phyloP scores from a whole-genome alignment of 768 basidiomycete species.

The Serendipita sp. region DNA sequence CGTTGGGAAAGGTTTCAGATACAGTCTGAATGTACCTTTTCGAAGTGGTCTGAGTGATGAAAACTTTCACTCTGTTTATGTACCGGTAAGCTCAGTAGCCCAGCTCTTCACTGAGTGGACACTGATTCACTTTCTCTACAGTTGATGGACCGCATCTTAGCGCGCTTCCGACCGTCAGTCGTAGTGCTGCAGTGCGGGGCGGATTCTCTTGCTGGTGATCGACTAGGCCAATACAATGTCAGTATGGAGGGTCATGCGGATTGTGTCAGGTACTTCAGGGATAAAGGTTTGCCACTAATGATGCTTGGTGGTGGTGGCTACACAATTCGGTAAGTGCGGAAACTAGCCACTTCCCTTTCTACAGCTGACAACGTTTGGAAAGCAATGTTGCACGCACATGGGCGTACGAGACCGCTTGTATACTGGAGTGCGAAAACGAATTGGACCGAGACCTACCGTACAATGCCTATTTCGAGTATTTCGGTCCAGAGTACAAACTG shows the following conservation, averaged over 20 bases:
- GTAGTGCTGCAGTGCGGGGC: constrained; percentile 91
- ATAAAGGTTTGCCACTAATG: constrained; percentile 71
- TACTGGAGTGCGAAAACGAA: constrained; percentile 67
- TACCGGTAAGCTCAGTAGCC: constrained; percentile 45
- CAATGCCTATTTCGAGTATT: constrained; percentile 93
- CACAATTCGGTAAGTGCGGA: constrained; percentile 37
- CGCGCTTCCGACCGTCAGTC: constrained; percentile 73
- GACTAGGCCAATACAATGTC: constrained; percentile 89
- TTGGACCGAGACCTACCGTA: constrained; percentile 67
- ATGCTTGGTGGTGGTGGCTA: constrained; percentile 93
- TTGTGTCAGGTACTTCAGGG: constrained; percentile 74
- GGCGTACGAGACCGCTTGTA: constrained; percentile 94
- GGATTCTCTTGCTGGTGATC: constrained; percentile 89
- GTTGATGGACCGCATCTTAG: constrained; percentile 74
- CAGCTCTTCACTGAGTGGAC: not conserved
- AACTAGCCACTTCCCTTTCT: not conserved
- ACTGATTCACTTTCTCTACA: constrained; percentile 16
- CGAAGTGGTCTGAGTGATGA: constrained; percentile 92
- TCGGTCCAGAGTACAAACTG: constrained; percentile 83
- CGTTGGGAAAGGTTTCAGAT: constrained; percentile 66
- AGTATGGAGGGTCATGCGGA: constrained; percentile 90
- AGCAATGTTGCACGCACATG: constrained; percentile 91
- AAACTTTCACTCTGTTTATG: constrained; percentile 72
- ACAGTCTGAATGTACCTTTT: constrained; percentile 83
- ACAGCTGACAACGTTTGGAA: not conserved